Evolutionary conservation across 1,139 yeast genomes (phyloP), one percentile per base, ranked within the genome.

Genomic region (Yamadazyma triangularis): DNA sequence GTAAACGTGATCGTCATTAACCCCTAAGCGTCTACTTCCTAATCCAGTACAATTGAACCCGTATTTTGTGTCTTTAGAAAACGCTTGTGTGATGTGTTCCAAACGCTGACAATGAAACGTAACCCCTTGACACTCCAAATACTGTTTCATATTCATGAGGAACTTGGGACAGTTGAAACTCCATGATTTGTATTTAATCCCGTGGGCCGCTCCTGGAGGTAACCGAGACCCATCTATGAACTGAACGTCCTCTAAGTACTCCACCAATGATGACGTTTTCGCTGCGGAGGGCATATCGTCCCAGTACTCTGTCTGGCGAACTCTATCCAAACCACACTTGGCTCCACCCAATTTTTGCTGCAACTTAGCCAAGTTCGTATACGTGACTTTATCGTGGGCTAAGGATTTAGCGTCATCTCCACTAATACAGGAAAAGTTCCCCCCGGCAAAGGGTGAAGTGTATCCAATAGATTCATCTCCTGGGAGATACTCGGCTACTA

Each of bases 1-100:
- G 42, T 73, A 77, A 23, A 77, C 70, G 1, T 62, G 56, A 6
- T 40, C 30, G 32, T 81, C 88, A 15, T 60, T 57, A 25, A 78
- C 81, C n/a, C n/a, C n/a, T 4, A 82, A 56, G 77, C 33, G 56
- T 28, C 60, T 61, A 5, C 88, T 78, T 2, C 86, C 84, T 23
- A 78, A 59, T n/a, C 89, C 93, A 0, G 84, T 64, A 52, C 89
- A 81, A 46, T 82, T 82, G 64, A 81, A 78, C 8, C 80, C 80
- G 2, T 54, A 59, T 27, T 62, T 59, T 5, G 77, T 67, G 9
- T 31, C 39, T 8, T 56, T 58, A 29, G 64, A 14, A 35, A 48
- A 77, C 1, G 82, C 85, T 42, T 79, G 77, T 8, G 69, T 52
- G 28, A 82, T 64, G 45, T 79, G 80, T 2, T 60, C 49, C 25